Percentiles rank a stretch among this genome's conserved stretches.
These are phyloP conservation scores for Tetrapisispora arboricola DNA, from an alignment of 805 yeast species.

Conservation along the genomic window DNA sequence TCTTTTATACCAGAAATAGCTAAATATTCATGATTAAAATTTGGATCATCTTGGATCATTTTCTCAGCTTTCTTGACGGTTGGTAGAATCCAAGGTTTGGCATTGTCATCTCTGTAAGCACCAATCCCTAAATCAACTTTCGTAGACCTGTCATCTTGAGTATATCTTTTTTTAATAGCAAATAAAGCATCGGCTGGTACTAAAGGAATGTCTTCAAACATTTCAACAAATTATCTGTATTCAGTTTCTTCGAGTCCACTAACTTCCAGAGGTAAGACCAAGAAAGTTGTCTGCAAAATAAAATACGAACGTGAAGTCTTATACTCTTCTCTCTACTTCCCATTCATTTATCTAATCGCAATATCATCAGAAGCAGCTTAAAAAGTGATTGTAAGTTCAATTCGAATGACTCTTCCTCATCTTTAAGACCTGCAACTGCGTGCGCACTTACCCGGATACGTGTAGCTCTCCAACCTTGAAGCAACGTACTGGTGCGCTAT, in stretches of 20 bases:
- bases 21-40: slow-evolving; percentile 77
- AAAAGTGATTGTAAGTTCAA: too few species aligned
- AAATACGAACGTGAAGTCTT: too few species aligned
- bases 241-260: too few species aligned
- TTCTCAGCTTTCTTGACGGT: slow-evolving; percentile 62
- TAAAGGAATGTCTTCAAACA: slow-evolving; percentile 40
- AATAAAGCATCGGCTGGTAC: slow-evolving; percentile 84
- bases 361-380: too few species aligned
- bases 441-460: background rate
- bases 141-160: slow-evolving; percentile 43
- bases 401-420: background rate
- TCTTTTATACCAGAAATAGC: slow-evolving; percentile 69
- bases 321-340: too few species aligned
- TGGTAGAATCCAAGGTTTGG: slow-evolving; percentile 84
- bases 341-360: too few species aligned
- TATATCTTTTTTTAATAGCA: slow-evolving; percentile 61
- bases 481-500: too few species aligned
- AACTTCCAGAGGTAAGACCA: too few species aligned
- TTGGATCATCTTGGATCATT: slow-evolving; percentile 45
- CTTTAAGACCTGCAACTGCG: too few species aligned
- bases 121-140: slow-evolving; percentile 88
- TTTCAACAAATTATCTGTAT: background rate
- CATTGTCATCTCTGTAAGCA: slow-evolving; percentile 85
- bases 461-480: too few species aligned
- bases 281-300: too few species aligned